Evolutionary conservation across 768 basidiomycete genomes (phyloP).

Genomic region (Lactifluus piperatus): DNA sequence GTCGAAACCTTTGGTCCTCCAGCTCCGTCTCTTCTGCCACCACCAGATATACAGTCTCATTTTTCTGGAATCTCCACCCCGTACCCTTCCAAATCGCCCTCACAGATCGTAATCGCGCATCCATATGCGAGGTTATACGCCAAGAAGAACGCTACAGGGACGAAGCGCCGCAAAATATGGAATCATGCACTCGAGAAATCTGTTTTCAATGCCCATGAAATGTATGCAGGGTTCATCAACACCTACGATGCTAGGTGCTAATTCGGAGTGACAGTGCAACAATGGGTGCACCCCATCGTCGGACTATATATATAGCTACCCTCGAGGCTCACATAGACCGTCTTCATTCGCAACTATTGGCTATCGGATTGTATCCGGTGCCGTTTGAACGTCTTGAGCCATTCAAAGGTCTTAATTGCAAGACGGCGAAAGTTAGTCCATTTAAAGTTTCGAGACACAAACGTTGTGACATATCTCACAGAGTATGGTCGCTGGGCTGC

Average conservation of each 20-base stretch:
- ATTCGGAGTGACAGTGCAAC: conserved; percentile 38
- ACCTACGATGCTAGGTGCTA: background rate
- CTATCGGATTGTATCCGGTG: conserved; percentile 48
- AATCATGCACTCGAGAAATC: conserved; percentile 68
- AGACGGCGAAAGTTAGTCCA: conserved; percentile 56
- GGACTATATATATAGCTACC: conserved; percentile 62
- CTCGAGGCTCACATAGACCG: conserved; percentile 66
- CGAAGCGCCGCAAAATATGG: conserved; percentile 69
- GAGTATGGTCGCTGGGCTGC: conserved; percentile 69
- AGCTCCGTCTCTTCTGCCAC: conserved; percentile 18
- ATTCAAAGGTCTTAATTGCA: conserved; percentile 65
- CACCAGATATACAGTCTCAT: conserved; percentile 3
- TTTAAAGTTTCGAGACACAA: background rate
- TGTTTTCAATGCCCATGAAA: conserved; percentile 56
- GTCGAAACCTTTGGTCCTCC: conserved; percentile 15
- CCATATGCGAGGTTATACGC: conserved; percentile 65
- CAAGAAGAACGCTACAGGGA: conserved; percentile 41
- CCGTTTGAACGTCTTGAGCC: conserved; percentile 46
- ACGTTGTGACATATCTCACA: conserved; percentile 23
- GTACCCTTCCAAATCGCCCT: background rate
- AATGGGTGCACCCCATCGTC: conserved; percentile 56
- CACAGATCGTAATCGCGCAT: conserved; percentile 38
- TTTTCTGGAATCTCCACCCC: conserved; percentile 3
- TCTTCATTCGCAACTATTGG: conserved; percentile 50
- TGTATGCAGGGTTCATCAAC: conserved; percentile 35